Conservation (phyloP, 129 eudicot genomes). For the Ambrosia artemisiifolia region DNA sequence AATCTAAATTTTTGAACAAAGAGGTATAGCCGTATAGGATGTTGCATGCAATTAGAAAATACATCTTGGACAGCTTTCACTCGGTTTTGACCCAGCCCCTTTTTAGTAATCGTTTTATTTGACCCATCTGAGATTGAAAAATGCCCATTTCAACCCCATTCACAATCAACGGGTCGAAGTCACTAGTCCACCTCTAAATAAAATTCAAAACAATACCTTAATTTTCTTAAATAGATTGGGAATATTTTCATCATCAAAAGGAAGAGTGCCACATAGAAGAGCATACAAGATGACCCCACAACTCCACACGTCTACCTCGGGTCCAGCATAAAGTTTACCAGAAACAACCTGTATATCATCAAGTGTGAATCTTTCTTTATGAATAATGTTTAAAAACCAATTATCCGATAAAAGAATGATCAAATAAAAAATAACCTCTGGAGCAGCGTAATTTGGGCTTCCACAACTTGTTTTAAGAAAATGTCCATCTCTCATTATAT, state of each 20-base stretch:
- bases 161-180: not conserved
- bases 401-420: not conserved
- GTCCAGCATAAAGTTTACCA: slow-evolving; percentile 82
- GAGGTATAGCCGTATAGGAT: too few relatives aligned
- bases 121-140: too few relatives aligned
- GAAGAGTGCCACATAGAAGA: slow-evolving; percentile 88
- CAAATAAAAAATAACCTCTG: slow-evolving; percentile 51
- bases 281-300: slow-evolving; percentile 91
- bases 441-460: slow-evolving; percentile 94
- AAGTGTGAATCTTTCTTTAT: not conserved
- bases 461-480: slow-evolving; percentile 89
- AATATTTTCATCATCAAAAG: slow-evolving; percentile 85
- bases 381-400: not conserved
- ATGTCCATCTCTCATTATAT: slow-evolving; percentile 83
- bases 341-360: slow-evolving; percentile 67
- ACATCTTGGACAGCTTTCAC: not conserved
- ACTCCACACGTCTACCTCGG: slow-evolving; percentile 92
- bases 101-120: too few relatives aligned
- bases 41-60: not conserved
- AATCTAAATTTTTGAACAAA: not conserved
- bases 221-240: slow-evolving; percentile 85
- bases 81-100: not conserved
- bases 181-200: not conserved
- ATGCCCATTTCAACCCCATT: too few relatives aligned
- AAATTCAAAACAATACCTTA: slow-evolving; percentile 47